Percentiles rank a stretch among this genome's conserved stretches.
Conservation (phyloP, 208 protist genomes). For the Leishmania lainsoni region DNA sequence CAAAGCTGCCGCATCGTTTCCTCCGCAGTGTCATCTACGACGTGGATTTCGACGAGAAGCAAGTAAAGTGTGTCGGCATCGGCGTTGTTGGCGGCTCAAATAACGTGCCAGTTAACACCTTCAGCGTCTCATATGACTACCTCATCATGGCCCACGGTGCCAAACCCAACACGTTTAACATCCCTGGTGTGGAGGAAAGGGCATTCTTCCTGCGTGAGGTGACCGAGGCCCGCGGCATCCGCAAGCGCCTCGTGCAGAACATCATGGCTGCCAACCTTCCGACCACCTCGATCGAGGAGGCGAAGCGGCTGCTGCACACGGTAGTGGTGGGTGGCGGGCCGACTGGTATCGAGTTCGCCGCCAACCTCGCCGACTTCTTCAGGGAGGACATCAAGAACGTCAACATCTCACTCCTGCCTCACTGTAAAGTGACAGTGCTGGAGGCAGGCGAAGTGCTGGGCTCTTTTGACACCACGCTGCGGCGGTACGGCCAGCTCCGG, state of each 20-base stretch:
- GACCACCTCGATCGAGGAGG: constrained; percentile 69
- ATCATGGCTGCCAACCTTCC: constrained; percentile 92
- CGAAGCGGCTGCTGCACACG: constrained; percentile 84
- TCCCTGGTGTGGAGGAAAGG: constrained; percentile 89
- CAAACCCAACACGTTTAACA: constrained; percentile 92
- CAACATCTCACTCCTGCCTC: constrained; percentile 59
- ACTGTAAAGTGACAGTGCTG: constrained; percentile 88
- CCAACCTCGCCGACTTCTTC: constrained; percentile 91
- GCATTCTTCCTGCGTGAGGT: constrained; percentile 92
- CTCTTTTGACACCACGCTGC: constrained; percentile 83
- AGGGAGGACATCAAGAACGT: constrained; percentile 80
- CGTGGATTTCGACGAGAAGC: constrained; percentile 77
- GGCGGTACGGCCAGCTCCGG: constrained; percentile 73
- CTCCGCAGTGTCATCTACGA: constrained; percentile 78
- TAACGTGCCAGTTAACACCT: constrained; percentile 70
- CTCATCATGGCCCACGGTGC: constrained; percentile 91
- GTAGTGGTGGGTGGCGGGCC: constrained; percentile 93
- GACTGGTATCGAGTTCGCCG: constrained; percentile 89
- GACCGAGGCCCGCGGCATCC: constrained; percentile 86
- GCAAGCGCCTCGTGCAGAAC: constrained; percentile 91
- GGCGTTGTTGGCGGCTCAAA: constrained; percentile 62
- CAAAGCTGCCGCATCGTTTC: constrained; percentile 75
- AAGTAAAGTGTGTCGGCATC: constrained; percentile 79
- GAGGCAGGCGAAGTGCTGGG: constrained; percentile 90
- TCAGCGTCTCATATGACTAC: constrained; percentile 92